phyloP scores from a whole-genome alignment of 2,329 filamentous ascomycete genomes.

The Venturia oleaginea region DNA sequence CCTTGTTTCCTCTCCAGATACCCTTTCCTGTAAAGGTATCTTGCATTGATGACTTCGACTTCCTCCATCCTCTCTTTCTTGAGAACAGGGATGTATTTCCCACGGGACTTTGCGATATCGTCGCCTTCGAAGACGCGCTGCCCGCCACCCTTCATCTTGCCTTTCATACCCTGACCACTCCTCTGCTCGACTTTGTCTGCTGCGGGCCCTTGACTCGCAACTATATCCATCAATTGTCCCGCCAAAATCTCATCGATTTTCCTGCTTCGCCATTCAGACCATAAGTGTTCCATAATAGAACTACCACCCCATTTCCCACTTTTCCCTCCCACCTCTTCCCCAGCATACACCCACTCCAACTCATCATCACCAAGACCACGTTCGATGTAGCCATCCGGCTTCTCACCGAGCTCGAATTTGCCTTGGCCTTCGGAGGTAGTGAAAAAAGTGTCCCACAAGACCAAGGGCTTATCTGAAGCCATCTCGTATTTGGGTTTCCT shows the following conservation, averaged over 20 bases:
- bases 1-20: background rate
- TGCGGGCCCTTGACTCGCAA: slow-evolving; percentile 28
- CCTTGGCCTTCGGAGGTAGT: slow-evolving; percentile 41
- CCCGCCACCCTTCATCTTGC: slow-evolving; percentile 22
- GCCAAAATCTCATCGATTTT: slow-evolving; percentile 89
- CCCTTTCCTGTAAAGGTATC: slow-evolving; percentile 39
- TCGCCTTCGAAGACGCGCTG: slow-evolving; percentile 51
- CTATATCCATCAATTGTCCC: slow-evolving; percentile 59
- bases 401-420: slow-evolving; percentile 73
- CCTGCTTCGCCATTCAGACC: slow-evolving; percentile 70
- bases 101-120: slow-evolving; percentile 43
- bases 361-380: slow-evolving; percentile 13
- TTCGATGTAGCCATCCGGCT: slow-evolving; percentile 11
- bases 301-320: slow-evolving; percentile 27
- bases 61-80: slow-evolving; percentile 47
- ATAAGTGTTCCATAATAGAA: slow-evolving; percentile 61
- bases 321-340: slow-evolving; percentile 21
- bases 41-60: slow-evolving; percentile 53
- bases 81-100: slow-evolving; percentile 49
- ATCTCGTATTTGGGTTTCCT: slow-evolving; percentile 81
- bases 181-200: slow-evolving; percentile 12
- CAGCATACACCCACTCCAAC: slow-evolving; percentile 29
- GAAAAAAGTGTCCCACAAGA: slow-evolving; percentile 94
- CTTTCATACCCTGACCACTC: background rate
- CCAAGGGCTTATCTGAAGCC: slow-evolving; percentile 80